These are phyloP conservation scores for Tylopilus felleus DNA, from an alignment of 768 basidiomycete genomes.

Conservation along the genomic window DNA sequence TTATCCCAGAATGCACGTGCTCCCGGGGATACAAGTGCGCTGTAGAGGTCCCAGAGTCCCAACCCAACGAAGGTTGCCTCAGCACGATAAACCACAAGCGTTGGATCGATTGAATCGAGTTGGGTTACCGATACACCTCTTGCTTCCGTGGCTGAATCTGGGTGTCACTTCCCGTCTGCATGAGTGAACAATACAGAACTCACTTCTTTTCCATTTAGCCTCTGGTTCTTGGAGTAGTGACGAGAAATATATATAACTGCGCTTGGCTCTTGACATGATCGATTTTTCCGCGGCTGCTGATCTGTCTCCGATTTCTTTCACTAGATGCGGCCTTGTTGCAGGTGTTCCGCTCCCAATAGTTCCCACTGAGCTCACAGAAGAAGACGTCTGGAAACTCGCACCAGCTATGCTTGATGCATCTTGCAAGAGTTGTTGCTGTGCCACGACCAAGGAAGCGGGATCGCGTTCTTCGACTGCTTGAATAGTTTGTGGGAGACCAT, in stretches of 20 bases:
- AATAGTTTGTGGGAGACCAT: conserved; percentile 74
- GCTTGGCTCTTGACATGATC: conserved; percentile 78
- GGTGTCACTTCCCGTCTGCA: conserved; percentile 1
- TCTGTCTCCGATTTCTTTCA: conserved; percentile 42
- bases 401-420: conserved; percentile 69
- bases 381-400: conserved; percentile 63
- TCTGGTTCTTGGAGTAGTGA: conserved; percentile 96
- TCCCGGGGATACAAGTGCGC: conserved; percentile 82
- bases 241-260: conserved; percentile 98
- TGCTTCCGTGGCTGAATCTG: conserved; percentile 64
- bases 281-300: conserved; percentile 69
- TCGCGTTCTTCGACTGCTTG: conserved; percentile 65
- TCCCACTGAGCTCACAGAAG: conserved; percentile 52
- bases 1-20: conserved; percentile 86
- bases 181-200: conserved; percentile 26
- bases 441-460: conserved; percentile 44
- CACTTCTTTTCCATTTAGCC: conserved; percentile 93
- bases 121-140: conserved; percentile 93
- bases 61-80: conserved; percentile 98
- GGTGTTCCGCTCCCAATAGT: conserved; percentile 41
- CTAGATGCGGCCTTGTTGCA: conserved; percentile 32
- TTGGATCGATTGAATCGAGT: conserved; percentile 95
- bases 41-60: conserved; percentile 91
- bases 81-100: conserved; percentile 91
- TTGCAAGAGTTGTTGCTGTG: conserved; percentile 52